Evolutionary conservation across 2,329 filamentous ascomycete genomes (phyloP).

Genomic region (Epicoccum sorghinum): DNA sequence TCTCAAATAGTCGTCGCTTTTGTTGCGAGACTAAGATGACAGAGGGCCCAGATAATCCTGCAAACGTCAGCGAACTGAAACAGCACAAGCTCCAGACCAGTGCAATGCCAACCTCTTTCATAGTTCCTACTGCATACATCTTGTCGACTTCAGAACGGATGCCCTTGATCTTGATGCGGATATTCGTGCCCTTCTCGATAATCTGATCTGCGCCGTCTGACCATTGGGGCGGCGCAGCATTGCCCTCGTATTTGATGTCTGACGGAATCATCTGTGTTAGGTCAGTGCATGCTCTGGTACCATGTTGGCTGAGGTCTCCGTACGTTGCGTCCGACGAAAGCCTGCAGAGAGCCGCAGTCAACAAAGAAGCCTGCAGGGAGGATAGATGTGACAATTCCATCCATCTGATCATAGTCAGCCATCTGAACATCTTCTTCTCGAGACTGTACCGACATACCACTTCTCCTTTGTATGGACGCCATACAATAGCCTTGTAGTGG

Average conservation of each 20-base stretch:
- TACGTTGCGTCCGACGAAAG: slow-evolving; percentile 85
- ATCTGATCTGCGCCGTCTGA: slow-evolving; percentile 93
- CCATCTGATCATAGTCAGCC: slow-evolving; percentile 67
- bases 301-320: slow-evolving; percentile 42
- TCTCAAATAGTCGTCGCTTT: background rate
- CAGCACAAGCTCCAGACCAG: slow-evolving; percentile 1
- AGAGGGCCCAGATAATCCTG: slow-evolving; percentile 50
- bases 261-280: slow-evolving; percentile 77
- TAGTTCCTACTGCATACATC: slow-evolving; percentile 97
- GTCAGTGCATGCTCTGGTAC: slow-evolving; percentile 21
- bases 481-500: slow-evolving; percentile 93
- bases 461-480: slow-evolving; percentile 97
- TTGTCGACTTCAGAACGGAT: slow-evolving; percentile 90
- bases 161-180: slow-evolving; percentile 93
- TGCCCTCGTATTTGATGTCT: slow-evolving; percentile 92
- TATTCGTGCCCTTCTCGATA: slow-evolving; percentile 91
- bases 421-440: background rate
- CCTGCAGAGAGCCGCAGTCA: slow-evolving; percentile 76
- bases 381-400: slow-evolving; percentile 90
- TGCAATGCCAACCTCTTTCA: slow-evolving; percentile 69
- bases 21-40: slow-evolving; percentile 30
- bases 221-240: slow-evolving; percentile 94
- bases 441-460: slow-evolving; percentile 68
- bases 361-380: slow-evolving; percentile 92
- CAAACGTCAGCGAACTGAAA: slow-evolving; percentile 20